Evolutionary conservation across 2,329 filamentous ascomycete species (phyloP).

Genomic region (Cryphonectria nitschkei): DNA sequence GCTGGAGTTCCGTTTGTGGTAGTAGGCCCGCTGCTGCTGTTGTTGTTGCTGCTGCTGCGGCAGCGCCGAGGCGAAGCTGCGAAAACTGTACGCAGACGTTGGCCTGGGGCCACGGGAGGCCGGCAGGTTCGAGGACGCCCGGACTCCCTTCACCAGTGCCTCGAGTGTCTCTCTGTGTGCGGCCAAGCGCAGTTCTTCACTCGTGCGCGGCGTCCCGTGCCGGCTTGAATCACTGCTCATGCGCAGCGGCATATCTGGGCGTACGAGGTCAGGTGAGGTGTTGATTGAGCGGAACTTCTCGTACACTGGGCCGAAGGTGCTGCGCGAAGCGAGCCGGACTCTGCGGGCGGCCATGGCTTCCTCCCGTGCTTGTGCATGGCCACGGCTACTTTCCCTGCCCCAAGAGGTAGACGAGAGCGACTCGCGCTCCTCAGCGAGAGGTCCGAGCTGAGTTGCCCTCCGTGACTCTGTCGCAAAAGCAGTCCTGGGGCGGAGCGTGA

Average conservation of each 20-base stretch:
- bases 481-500: constrained; percentile 17
- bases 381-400: constrained; percentile 9
- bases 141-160: constrained; percentile 7
- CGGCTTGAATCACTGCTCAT: constrained; percentile 36
- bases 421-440: constrained; percentile 43
- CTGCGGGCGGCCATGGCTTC: constrained; percentile 37
- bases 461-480: constrained; percentile 20
- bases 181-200: constrained; percentile 35
- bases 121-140: neutral
- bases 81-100: constrained; percentile 24
- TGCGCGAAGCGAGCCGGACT: constrained; percentile 18
- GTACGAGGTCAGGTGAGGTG: constrained; percentile 31
- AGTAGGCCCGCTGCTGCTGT: constrained; percentile 8
- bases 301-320: constrained; percentile 23
- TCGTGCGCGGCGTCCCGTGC: constrained; percentile 31
- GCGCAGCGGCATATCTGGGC: constrained; percentile 19
- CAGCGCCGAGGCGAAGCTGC: constrained; percentile 21
- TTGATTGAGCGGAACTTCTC: constrained; percentile 35
- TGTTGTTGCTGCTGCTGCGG: neutral
- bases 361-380: constrained; percentile 29
- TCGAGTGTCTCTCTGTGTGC: constrained; percentile 23
- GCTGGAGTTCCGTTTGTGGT: constrained; percentile 23
- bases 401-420: constrained; percentile 29
- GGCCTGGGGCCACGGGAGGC: neutral
- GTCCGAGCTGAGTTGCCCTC: constrained; percentile 36